Base-by-base conservation (phyloP, 805 yeast genomes). In the Blastobotrys attinorum region DNA sequence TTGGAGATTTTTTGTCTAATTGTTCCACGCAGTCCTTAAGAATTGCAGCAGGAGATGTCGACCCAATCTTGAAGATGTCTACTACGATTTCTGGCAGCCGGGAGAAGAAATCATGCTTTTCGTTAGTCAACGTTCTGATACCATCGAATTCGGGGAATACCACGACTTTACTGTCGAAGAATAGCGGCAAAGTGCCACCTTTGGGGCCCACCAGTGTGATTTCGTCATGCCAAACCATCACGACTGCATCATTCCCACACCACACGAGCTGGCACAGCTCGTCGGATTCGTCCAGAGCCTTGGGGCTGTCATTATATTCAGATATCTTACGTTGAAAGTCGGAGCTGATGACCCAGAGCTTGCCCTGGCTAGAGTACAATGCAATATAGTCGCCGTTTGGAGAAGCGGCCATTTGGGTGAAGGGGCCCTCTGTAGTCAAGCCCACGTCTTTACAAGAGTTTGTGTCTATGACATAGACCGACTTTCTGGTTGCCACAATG, bases 241-340 rank as follows among this genome's bases (percentile, higher is more conserved):
- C 78, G 1, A 89, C 77, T 0, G 92, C 86, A 61, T 87, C 95
- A 51, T 81, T 77, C 0, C 90, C 86, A 58, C 96, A 82, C 97
- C 97, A 92, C 45, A 70, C 71, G 16, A 84, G 63, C 47, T 72
- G 71, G 34, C 55, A 60, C 0, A 53, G 47, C 3, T 54, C 48
- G 3, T 61, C 61, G 23, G 47, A 39, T 27, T 17, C 18, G 18
- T 16, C 36, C 21, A 5, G 13, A 36, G 75, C 64, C 11, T 25
- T 25, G 29, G 29, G 29, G n/a, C n/a, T n/a, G n/a, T n/a, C n/a
- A 6, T 70, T 58, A 53, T 68, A 73, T 38, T 69, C 73, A 35
- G 72, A 61, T 13, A 76, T 61, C 4, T 66, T 62, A 23, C 64
- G 64, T 44, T 67, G 62, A 45, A 77, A 73, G 43, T 66, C 71